Conservation (phyloP, 495 filamentous ascomycete genomes). For the Cryomyces minteri region DNA sequence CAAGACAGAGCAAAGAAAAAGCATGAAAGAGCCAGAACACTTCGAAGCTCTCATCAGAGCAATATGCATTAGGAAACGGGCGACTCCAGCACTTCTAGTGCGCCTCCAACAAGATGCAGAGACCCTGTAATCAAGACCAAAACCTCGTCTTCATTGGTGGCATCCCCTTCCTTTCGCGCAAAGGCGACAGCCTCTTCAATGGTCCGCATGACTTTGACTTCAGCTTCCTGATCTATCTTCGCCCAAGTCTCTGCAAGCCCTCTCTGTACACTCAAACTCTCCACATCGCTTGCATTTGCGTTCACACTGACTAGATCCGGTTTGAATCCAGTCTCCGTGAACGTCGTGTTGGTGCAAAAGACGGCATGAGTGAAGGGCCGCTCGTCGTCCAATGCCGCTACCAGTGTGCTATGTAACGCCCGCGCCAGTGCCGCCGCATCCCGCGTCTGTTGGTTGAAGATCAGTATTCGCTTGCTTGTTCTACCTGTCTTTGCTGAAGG, state of each 20-base stretch:
- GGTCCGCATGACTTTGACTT: constrained; percentile 48
- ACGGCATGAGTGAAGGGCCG: constrained; percentile 59
- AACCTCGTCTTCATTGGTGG: constrained; percentile 6
- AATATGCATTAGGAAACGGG: background rate
- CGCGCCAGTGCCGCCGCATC: constrained; percentile 46
- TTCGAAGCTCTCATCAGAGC: too few relatives aligned
- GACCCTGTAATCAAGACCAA: constrained; percentile 59
- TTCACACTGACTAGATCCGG: constrained; percentile 65
- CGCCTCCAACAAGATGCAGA: constrained; percentile 70
- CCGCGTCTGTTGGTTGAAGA: constrained; percentile 93
- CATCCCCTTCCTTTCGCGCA: constrained; percentile 33
- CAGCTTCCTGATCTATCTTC: constrained; percentile 37
- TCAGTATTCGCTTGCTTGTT: constrained; percentile 36
- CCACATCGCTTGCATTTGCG: constrained; percentile 44
- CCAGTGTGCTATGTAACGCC: constrained; percentile 47
- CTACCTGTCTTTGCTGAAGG: background rate
- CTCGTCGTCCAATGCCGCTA: constrained; percentile 30
- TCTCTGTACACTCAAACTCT: constrained; percentile 52
- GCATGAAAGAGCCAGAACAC: constrained; percentile 29
- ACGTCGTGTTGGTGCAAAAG: constrained; percentile 83
- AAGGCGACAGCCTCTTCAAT: constrained; percentile 73
- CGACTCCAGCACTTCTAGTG: constrained; percentile 57
- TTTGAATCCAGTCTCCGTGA: constrained; percentile 46
- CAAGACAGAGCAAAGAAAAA: constrained; percentile 80
- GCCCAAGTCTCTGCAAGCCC: constrained; percentile 57